A percentile compares a stretch with the other conserved stretches of the same genome.
Evolutionary conservation across 2,329 filamentous ascomycete genomes (phyloP).

Genomic region (Graphilbum fragrans): DNA sequence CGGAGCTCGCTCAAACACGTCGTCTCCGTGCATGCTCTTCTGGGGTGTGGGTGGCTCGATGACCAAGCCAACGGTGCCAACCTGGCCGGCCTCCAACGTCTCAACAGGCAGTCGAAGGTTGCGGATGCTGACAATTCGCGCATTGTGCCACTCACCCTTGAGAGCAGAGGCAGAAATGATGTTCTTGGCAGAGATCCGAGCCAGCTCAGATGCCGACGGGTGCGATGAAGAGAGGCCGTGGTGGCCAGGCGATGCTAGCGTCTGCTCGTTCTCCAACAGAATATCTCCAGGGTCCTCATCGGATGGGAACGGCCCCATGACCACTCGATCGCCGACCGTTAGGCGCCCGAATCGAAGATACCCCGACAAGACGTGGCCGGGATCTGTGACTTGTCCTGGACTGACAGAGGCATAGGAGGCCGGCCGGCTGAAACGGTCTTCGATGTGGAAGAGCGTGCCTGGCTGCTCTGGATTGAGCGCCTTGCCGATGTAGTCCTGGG

Average conservation of each 20-base stretch:
- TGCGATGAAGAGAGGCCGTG: constrained; percentile 40
- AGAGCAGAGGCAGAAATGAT: constrained; percentile 36
- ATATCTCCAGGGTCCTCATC: constrained; percentile 40
- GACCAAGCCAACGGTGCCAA: constrained; percentile 75
- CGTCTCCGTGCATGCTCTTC: background rate
- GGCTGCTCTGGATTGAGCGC: constrained; percentile 47
- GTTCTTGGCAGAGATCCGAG: constrained; percentile 38
- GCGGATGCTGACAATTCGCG: constrained; percentile 73
- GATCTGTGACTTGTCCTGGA: constrained; percentile 27
- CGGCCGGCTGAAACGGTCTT: constrained; percentile 74
- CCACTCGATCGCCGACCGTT: constrained; percentile 63
- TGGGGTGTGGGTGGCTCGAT: constrained; percentile 26
- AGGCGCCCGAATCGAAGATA: constrained; percentile 70
- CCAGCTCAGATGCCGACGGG: constrained; percentile 39
- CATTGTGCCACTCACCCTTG: constrained; percentile 65
- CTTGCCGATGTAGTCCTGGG: constrained; percentile 41
- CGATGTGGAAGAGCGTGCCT: constrained; percentile 69
- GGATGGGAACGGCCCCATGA: constrained; percentile 65
- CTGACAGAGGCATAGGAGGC: constrained; percentile 43
- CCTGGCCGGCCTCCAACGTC: constrained; percentile 65
- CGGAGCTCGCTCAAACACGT: background rate
- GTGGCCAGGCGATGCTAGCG: constrained; percentile 29
- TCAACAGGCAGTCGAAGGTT: constrained; percentile 78
- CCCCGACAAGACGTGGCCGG: constrained; percentile 70
- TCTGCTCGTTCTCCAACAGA: constrained; percentile 28